These are phyloP conservation scores for Primulina huaijiensis DNA, from an alignment of 257 asterid genomes.

Conservation along the genomic window DNA sequence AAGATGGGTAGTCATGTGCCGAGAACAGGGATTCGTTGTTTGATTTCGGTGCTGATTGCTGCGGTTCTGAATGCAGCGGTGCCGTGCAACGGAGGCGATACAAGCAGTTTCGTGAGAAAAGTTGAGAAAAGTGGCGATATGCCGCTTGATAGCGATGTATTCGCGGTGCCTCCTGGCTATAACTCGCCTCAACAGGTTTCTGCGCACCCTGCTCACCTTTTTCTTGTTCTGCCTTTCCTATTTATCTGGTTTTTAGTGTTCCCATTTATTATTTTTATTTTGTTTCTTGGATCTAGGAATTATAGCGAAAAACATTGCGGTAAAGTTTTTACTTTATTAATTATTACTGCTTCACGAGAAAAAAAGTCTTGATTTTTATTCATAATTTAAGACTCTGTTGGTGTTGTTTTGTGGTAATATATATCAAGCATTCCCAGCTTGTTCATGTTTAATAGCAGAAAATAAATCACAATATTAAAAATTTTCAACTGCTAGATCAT, in stretches of 20 bases:
- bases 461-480: too few species aligned
- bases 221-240: background rate
- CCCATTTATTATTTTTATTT: too few species aligned
- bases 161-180: slow-evolving; percentile 69
- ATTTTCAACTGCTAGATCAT: too few species aligned
- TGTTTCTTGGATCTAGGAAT: background rate
- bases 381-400: too few species aligned
- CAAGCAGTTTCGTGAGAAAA: slow-evolving; percentile 64
- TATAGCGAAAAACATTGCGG: background rate
- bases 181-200: slow-evolving; percentile 92
- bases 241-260: background rate
- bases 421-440: too few species aligned
- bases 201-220: background rate
- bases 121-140: slow-evolving; percentile 55
- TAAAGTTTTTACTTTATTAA: background rate
- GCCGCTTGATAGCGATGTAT: slow-evolving; percentile 86
- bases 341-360: background rate
- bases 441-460: too few species aligned
- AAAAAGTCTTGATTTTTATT: too few species aligned
- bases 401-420: too few species aligned
- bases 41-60: slow-evolving; percentile 30
- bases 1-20: too few species aligned
- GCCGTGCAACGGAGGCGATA: slow-evolving; percentile 31
- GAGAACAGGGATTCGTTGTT: background rate
- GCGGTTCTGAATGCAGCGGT: slow-evolving; percentile 45